phyloP scores from a whole-genome alignment of 139 green algal species.

The Chlamydomonas applanata region DNA sequence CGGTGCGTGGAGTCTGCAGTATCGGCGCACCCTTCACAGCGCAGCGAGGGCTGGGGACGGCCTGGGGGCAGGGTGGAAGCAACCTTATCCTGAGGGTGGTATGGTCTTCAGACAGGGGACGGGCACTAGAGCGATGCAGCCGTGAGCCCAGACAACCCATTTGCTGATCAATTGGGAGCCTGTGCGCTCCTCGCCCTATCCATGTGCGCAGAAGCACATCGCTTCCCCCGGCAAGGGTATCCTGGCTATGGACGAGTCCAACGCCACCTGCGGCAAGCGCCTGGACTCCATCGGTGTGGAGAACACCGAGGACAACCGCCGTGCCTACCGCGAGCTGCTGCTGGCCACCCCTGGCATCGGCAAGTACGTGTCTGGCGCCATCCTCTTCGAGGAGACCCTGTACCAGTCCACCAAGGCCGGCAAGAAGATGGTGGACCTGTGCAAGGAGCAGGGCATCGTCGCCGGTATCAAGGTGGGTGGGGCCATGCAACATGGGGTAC shows the following conservation, averaged over 20 bases:
- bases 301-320: slow-evolving; percentile 99
- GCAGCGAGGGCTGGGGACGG: not conserved
- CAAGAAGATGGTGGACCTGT: slow-evolving; percentile 83
- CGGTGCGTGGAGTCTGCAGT: slow-evolving; percentile 44
- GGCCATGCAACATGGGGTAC: not conserved
- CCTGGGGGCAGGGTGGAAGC: not conserved
- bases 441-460: slow-evolving; percentile 82
- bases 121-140: not conserved
- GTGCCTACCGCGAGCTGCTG: slow-evolving; percentile 94
- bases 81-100: not conserved
- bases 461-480: slow-evolving; percentile 84
- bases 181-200: not conserved
- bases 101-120: not conserved
- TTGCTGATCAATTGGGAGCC: not conserved
- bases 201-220: slow-evolving; percentile 71
- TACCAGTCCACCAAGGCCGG: slow-evolving; percentile 86
- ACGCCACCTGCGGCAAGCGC: slow-evolving; percentile 95
- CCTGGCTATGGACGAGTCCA: slow-evolving; percentile 99
- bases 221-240: slow-evolving; percentile 87
- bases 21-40: not conserved
- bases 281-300: slow-evolving; percentile 96
- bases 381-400: slow-evolving; percentile 99
- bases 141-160: not conserved
- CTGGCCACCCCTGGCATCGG: slow-evolving; percentile 86
- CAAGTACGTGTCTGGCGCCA: slow-evolving; percentile 90